These are phyloP conservation scores for Pseudogymnoascus sp. DNA, from an alignment of 2,329 filamentous ascomycete species.

Conservation along the genomic window DNA sequence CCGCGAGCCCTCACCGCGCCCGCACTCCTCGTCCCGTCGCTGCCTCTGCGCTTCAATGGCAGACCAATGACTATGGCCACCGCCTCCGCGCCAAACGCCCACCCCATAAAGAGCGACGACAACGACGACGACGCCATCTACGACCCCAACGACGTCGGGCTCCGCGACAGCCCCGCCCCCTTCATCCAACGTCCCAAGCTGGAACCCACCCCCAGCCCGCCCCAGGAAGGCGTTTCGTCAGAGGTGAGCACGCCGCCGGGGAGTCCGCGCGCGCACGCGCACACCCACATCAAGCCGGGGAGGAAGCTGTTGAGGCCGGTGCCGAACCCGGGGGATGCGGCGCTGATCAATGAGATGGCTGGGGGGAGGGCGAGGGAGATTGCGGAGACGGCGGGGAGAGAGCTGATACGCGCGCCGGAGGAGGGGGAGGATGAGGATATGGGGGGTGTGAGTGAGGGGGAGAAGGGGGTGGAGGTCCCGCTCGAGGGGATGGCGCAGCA, in stretches of 20 bases:
- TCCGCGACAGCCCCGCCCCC: slow-evolving; percentile 34
- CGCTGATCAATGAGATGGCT: slow-evolving; percentile 57
- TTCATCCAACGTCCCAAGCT: slow-evolving; percentile 36
- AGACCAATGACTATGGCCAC: slow-evolving; percentile 27
- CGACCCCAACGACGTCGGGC: slow-evolving; percentile 40
- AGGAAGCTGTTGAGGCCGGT: slow-evolving; percentile 43
- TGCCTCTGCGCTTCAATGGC: slow-evolving; percentile 3
- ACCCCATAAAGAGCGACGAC: no score
- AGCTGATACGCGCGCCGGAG: slow-evolving; percentile 36
- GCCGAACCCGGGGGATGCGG: slow-evolving; percentile 53
- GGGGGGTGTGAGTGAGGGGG: slow-evolving; percentile 22
- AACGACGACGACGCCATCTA: slow-evolving; percentile 28
- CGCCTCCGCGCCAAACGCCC: slow-evolving; percentile 14
- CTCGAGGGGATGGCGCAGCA: neutral
- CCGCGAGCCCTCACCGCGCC: neutral
- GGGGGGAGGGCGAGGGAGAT: slow-evolving; percentile 57
- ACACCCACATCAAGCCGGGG: slow-evolving; percentile 36
- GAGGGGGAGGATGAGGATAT: slow-evolving; percentile 31
- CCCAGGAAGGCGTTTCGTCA: slow-evolving; percentile 36
- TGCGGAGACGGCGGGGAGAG: slow-evolving; percentile 45
- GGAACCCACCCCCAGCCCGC: slow-evolving; percentile 43
- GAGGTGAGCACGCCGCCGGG: slow-evolving; percentile 34
- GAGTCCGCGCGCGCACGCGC: slow-evolving; percentile 19
- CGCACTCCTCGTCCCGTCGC: neutral
- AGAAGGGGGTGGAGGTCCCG: slow-evolving; percentile 20